Evolutionary conservation across 306 rosid genomes (phyloP).

Genomic region (Acacia melanoxylon): DNA sequence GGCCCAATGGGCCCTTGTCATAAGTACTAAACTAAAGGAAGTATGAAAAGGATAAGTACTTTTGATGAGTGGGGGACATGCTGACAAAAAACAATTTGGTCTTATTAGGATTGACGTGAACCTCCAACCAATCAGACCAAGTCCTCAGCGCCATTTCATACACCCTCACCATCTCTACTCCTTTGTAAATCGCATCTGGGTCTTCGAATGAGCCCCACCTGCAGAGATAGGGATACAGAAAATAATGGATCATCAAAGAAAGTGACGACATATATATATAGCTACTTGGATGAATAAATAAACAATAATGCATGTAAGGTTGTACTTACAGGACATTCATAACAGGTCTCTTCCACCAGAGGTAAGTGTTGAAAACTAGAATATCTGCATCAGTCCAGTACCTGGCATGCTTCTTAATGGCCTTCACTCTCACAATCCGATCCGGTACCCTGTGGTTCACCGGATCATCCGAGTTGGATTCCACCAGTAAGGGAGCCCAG

Average conservation of each 20-base stretch:
- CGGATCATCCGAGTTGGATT: constrained; percentile 79
- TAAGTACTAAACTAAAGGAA: not conserved
- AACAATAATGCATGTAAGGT: not conserved
- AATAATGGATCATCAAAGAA: not conserved
- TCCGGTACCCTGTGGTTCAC: constrained; percentile 58
- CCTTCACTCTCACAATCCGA: constrained; percentile 62
- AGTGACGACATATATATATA: not conserved
- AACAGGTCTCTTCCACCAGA: constrained; percentile 79
- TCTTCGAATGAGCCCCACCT: constrained; percentile 85
- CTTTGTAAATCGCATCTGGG: constrained; percentile 47
- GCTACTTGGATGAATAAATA: not conserved
- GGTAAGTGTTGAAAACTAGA: constrained; percentile 68
- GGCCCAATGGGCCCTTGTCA: not conserved
- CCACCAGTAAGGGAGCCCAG: constrained; percentile 87
- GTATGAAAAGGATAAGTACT: constrained; percentile 38
- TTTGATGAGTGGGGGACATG: constrained; percentile 95
- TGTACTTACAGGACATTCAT: constrained; percentile 60
- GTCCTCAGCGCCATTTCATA: constrained; percentile 91
- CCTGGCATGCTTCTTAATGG: constrained; percentile 77
- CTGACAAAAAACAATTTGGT: constrained; percentile 73
- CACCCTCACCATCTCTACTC: constrained; percentile 53
- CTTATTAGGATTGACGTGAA: constrained; percentile 70
- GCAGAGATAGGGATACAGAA: not conserved
- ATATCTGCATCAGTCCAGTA: constrained; percentile 73
- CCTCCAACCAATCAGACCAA: constrained; percentile 91